These are phyloP conservation scores for Dryadomyces quercus-mongolicae DNA, from an alignment of 2,329 filamentous ascomycete species.

Conservation along the genomic window DNA sequence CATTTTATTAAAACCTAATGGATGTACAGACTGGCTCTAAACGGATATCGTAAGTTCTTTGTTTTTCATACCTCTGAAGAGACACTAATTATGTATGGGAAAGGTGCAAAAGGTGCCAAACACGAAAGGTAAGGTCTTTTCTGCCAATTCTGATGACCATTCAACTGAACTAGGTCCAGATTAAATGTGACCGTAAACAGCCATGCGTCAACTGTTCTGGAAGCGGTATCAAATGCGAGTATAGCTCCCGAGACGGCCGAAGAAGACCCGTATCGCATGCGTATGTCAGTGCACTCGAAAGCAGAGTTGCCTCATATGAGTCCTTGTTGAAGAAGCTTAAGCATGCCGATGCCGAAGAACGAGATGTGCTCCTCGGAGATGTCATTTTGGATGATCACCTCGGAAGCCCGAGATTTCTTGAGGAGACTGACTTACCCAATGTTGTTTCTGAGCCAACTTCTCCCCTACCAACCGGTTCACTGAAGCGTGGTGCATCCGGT, in stretches of 20 bases:
- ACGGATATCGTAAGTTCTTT: no score
- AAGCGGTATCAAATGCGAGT: neutral
- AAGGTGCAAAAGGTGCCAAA: slow-evolving; percentile 1
- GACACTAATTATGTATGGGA: no score
- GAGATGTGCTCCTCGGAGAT: neutral
- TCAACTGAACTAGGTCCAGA: neutral
- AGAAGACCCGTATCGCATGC: neutral
- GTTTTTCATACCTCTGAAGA: no score
- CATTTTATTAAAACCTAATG: no score
- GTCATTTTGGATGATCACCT: neutral
- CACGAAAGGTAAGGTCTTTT: neutral
- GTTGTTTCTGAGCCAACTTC: neutral
- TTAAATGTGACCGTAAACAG: neutral
- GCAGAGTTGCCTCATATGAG: neutral
- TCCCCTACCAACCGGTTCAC: neutral
- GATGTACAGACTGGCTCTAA: no score
- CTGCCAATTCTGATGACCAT: neutral
- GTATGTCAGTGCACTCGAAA: neutral
- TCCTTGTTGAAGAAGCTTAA: neutral
- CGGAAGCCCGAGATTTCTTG: no score
- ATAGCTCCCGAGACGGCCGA: neutral
- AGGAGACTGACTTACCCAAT: neutral
- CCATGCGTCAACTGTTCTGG: neutral
- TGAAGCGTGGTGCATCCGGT: neutral
- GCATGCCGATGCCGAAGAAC: neutral